Conservation (phyloP, 2,329 filamentous ascomycete species). For the Ascochyta lentis region DNA sequence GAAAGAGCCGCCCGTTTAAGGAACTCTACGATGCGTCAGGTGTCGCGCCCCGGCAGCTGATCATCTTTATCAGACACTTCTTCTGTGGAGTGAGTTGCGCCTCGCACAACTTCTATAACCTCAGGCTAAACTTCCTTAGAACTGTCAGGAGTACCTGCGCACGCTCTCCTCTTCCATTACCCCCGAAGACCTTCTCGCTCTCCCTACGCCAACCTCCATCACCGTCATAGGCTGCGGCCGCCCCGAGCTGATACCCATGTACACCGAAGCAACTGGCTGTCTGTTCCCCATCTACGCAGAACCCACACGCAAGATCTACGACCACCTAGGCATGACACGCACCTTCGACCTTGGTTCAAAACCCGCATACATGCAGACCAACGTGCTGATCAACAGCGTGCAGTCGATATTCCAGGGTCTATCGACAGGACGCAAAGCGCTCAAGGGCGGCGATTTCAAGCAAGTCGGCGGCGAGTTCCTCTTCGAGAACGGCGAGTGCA, state of each 20-base stretch:
- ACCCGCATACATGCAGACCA: constrained; percentile 70
- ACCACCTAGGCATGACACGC: constrained; percentile 70
- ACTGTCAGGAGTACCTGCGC: constrained; percentile 77
- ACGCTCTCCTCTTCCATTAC: constrained; percentile 65
- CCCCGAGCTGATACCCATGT: constrained; percentile 71
- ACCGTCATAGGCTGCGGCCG: constrained; percentile 76
- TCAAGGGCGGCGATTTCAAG: constrained; percentile 69
- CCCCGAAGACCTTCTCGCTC: constrained; percentile 51
- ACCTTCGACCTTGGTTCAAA: constrained; percentile 66
- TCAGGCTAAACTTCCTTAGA: constrained; percentile 54
- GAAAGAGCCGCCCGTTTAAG: constrained; percentile 46
- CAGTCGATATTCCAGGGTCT: constrained; percentile 67
- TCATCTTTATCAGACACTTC: constrained; percentile 81
- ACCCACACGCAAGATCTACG: constrained; percentile 70
- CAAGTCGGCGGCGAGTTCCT: constrained; percentile 81
- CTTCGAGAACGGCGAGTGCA: constrained; percentile 73
- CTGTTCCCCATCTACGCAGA: constrained; percentile 81
- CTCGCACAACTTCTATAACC: background rate
- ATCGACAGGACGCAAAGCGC: constrained; percentile 64
- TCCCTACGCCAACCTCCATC: constrained; percentile 66
- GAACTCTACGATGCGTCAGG: constrained; percentile 45
- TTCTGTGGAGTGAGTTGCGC: constrained; percentile 73
- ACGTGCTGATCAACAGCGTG: constrained; percentile 54
- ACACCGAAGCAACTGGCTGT: constrained; percentile 67
- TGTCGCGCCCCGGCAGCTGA: constrained; percentile 60